Evolutionary conservation across 2,329 filamentous ascomycete species (phyloP), one percentile per base, ranked within the genome.

Genomic region (Mycosphaerelloides madeirae): DNA sequence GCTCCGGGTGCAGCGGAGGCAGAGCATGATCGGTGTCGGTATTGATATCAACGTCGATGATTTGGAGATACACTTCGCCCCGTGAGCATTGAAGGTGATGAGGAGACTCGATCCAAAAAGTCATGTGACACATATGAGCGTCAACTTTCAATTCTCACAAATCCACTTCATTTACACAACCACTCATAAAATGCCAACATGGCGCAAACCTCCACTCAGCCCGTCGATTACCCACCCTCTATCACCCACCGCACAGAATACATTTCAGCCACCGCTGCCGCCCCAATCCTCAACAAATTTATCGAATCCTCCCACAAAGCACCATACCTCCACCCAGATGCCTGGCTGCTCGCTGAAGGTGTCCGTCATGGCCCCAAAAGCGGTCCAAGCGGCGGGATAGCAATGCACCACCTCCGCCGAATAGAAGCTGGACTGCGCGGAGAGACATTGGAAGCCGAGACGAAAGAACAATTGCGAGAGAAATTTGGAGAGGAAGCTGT

Each of bases 341-440:
- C 70, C 31, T 60, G 69, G 37, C 66, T 75, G 32, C 68, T 63
- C 13, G 59, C 65, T 8, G 62, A 62, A 18, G 71, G 71, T 34
- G 64, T 73, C 6, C 58, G 60, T 11, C 72, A 69, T 56, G 62
- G 65, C 16, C 63, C 69, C 13, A 60, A 68, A 36, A 65, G 65
- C 37, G 72, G 72, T 1, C 64, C 69, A 0, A 58, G 54, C 14
- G 72, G 73, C 33, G 69, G 71, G 6, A 64, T 77, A n/a, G 65
- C 70, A 12, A 65, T 80, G 41, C 73, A 77, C 57, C 74, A 78
- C 54, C 59, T 80, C 35, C 65, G 70, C 29, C 68, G 77, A 37
- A 71, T 80, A 7, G 73, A 74, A 50, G 70, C 71, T 5, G 76
- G 76, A 0, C 52, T 80, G 46, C 59, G 65, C 15, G 77, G 77